Base-by-base conservation (phyloP, 768 basidiomycete species). In the Termitomyces heimii region DNA sequence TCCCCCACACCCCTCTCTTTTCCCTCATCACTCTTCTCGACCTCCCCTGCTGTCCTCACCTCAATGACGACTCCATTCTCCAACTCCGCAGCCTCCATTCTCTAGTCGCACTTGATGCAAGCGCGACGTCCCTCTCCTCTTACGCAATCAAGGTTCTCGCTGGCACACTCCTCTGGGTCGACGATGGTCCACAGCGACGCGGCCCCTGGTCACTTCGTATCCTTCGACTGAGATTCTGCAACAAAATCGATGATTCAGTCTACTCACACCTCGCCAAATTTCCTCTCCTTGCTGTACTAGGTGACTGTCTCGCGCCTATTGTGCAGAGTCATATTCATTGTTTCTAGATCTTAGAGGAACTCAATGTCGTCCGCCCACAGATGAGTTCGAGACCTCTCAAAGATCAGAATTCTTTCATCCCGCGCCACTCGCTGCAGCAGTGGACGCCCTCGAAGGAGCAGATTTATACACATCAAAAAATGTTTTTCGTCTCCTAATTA, bases 11-110 rank as follows among this genome's bases (percentile, higher is more conserved):
- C 0, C 63, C 75, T 3, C 64, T 78, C 24, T 92, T 89, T 66
- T 75, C 86, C 3, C 75, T 92, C 32, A 59, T 91, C 53, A 86
- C 88, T 5, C 66, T 88, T 12, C 68, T 92, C 24, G 77, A 86
- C 47, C 71, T 92, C 9, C 76, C 81, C 3, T 68, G 74, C 5
- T 86, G 85, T 61, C 54, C 57, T 12, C 73, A 80, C n/a, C 73
- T 92, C 0, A 80, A 75, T 28, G 89, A 92, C 67, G 69, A 78
- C 26, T 80, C 77, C 47, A 74, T 89, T 26, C 56, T 75, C 40
- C 65, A 70, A 9, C 72, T 91, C 29, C 78, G 76, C 29, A 61
- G 68, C 10, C 75, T 92, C 6, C 81, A 80, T 61, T 73, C 75
- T 6, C 73, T 92, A 20, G 64, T 71, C 42, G 89, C 84, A 0